Evolutionary conservation across 116 monocot species (phyloP).

Genomic region (Trichopus zeylanicus): DNA sequence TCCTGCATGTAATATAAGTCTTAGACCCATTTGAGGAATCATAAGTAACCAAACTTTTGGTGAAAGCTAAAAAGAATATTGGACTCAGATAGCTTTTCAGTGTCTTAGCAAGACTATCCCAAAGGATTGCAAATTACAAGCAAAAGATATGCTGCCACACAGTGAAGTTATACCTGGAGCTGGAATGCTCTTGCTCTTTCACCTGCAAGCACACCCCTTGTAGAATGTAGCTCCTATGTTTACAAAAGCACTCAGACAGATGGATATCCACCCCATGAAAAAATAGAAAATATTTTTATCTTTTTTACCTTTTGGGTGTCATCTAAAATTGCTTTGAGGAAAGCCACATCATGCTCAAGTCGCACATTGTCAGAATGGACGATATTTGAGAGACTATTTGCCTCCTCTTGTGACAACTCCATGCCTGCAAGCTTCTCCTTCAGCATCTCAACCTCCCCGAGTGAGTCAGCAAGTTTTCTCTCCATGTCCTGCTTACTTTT

Average conservation of each 20-base stretch:
- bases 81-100: too few species aligned
- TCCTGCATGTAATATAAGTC: too few species aligned
- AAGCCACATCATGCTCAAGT: slow-evolving; percentile 96
- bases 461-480: slow-evolving; percentile 46
- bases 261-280: background rate
- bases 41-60: too few species aligned
- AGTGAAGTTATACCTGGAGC: slow-evolving; percentile 54
- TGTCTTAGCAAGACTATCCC: too few species aligned
- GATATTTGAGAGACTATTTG: slow-evolving; percentile 77
- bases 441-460: slow-evolving; percentile 67
- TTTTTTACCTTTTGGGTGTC: slow-evolving; percentile 78
- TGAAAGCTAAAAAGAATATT: too few species aligned
- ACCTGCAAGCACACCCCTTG: slow-evolving; percentile 84
- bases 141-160: too few species aligned
- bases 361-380: slow-evolving; percentile 85
- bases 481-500: slow-evolving; percentile 61
- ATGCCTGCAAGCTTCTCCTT: slow-evolving; percentile 79
- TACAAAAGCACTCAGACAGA: background rate
- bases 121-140: too few species aligned
- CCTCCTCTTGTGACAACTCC: slow-evolving; percentile 87
- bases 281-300: background rate
- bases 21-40: too few species aligned
- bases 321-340: slow-evolving; percentile 87
- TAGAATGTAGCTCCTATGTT: slow-evolving; percentile 80
- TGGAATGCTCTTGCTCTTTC: slow-evolving; percentile 92